Evolutionary conservation across 495 filamentous ascomycete species (phyloP).

Genomic region (Neohortaea acidophila): DNA sequence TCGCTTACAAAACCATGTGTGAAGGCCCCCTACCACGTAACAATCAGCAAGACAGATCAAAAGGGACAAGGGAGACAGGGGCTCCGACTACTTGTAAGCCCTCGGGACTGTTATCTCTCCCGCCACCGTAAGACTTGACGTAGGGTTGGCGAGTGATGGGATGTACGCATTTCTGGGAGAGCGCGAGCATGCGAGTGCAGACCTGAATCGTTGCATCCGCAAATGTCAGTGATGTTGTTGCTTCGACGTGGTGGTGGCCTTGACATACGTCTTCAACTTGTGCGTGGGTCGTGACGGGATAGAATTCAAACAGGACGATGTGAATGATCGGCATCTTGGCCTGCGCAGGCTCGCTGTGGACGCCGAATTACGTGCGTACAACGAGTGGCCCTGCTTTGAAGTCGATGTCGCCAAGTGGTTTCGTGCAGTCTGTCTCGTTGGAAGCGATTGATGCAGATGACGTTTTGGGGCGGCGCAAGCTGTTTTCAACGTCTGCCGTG

Average conservation of each 20-base stretch:
- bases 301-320: slow-evolving; percentile 49
- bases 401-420: too few relatives aligned
- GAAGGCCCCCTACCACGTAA: slow-evolving; percentile 32
- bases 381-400: too few relatives aligned
- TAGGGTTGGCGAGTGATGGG: slow-evolving; percentile 38
- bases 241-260: background rate
- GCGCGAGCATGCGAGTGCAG: slow-evolving; percentile 27
- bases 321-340: slow-evolving; percentile 41
- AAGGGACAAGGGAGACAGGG: background rate
- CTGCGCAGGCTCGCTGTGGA: too few relatives aligned
- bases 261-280: slow-evolving; percentile 37
- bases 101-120: slow-evolving; percentile 49
- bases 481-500: too few relatives aligned
- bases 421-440: too few relatives aligned
- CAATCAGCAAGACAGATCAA: background rate
- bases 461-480: too few relatives aligned
- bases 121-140: slow-evolving; percentile 43
- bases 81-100: slow-evolving; percentile 39
- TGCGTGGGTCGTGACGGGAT: slow-evolving; percentile 28
- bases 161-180: slow-evolving; percentile 32
- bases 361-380: too few relatives aligned
- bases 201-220: slow-evolving; percentile 28
- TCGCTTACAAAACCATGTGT: slow-evolving; percentile 48
- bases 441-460: too few relatives aligned
- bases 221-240: background rate